These are phyloP conservation scores for Ulota crispa DNA, from an alignment of 225 moss, liverwort and hornwort genomes.

Conservation along the genomic window DNA sequence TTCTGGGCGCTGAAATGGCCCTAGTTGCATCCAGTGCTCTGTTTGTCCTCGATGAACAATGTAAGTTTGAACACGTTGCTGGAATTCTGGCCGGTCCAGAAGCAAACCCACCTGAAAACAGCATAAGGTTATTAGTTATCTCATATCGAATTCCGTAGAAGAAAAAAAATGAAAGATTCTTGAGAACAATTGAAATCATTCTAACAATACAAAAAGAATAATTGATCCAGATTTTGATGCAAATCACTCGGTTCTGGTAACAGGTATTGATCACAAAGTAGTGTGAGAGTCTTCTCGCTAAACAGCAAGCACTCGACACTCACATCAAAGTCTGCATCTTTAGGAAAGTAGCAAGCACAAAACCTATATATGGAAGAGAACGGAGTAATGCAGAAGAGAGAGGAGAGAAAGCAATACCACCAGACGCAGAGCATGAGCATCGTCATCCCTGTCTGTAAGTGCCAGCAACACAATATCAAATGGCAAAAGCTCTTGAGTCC, in stretches of 20 bases:
- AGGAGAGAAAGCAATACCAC: constrained; percentile 54
- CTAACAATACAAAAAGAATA: not conserved
- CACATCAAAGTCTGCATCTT: constrained; percentile 7
- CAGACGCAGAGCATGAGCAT: constrained; percentile 88
- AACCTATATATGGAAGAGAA: constrained; percentile 13
- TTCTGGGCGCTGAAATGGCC: constrained; percentile 88
- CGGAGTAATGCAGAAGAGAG: not conserved
- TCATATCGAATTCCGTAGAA: constrained; percentile 4
- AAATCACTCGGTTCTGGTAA: constrained; percentile 12
- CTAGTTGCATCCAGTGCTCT: constrained; percentile 85
- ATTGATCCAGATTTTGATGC: not conserved
- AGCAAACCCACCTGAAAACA: constrained; percentile 72
- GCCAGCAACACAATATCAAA: constrained; percentile 91
- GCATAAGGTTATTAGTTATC: constrained; percentile 11
- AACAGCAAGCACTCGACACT: constrained; percentile 9
- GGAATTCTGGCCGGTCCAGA: constrained; percentile 78
- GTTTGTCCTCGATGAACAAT: constrained; percentile 49
- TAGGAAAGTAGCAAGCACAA: constrained; percentile 11
- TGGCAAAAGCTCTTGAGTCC: constrained; percentile 92
- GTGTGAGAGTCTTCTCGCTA: constrained; percentile 12
- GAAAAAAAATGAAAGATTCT: not conserved
- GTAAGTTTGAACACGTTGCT: constrained; percentile 35
- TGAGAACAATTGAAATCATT: not conserved
- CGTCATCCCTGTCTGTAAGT: constrained; percentile 92
- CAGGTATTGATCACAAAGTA: constrained; percentile 11